Evolutionary conservation across 495 filamentous ascomycete species (phyloP), one percentile per base, ranked within the genome.

Genomic region (Physcia stellaris): DNA sequence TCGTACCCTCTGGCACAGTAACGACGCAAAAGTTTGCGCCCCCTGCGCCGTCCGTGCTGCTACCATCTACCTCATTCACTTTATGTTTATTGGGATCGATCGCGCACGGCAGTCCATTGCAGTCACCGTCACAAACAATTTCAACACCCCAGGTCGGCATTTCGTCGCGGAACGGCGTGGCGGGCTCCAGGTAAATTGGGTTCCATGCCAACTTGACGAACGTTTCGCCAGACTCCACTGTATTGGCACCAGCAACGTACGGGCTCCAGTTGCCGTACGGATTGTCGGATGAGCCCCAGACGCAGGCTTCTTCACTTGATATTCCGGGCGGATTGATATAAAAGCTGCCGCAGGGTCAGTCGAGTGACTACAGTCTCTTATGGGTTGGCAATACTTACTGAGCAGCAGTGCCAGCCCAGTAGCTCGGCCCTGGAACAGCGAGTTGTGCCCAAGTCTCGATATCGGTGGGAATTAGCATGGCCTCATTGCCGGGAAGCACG

Each of bases 401-500:
- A 35, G 83, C 77, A 47, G 82, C 71, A 15, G 82, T 86, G 22
- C 54, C 48, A 42, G 64, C 73, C 82, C 81, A 90, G 56, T 87
- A 87, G 39, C 58, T 63, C 18, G 64, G 55, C 32, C 69, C 79
- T 3, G 83, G 83, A 31, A 87, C 80, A 37, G 83, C 81, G 26
- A 90, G 58, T 27, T 67, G 70, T 6, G 61, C 57, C 11, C 59
- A 44, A 15, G 55, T 50, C 22, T 62, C 44, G 24, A 87, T 75
- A 47, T 75, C 52, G 21, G 79, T 86, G 10, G 82, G 80, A 52
- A 87, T 90, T 45, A 86, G 61, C 83, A 90, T 90, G 38, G 80
- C 78, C 60, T 90, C 83, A 52, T 85, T 83, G n/a, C 83, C 83
- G 10, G 83, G 83, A 37, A 86, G 56, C 26, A 86, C 81, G 2